Conservation (phyloP, 1,284 basidiomycete genomes). For the Somion occarium region DNA sequence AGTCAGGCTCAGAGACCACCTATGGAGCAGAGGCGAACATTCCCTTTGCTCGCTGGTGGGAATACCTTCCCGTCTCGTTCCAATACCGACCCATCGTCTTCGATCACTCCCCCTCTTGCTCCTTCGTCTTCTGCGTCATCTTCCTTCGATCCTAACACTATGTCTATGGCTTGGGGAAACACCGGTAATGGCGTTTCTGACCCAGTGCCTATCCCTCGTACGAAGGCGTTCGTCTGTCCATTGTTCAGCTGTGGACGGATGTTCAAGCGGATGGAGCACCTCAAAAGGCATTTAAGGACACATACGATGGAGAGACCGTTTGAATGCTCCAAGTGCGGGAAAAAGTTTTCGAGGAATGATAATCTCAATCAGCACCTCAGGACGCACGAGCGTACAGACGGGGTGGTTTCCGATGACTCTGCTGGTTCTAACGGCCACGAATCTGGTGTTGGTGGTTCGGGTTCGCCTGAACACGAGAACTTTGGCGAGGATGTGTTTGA, state of each 20-base stretch:
- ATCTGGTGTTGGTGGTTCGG: conserved; percentile 13
- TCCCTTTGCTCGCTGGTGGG: conserved; percentile 16
- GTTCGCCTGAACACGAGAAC: conserved; percentile 20
- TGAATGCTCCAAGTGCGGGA: conserved; percentile 66
- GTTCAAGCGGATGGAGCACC: conserved; percentile 88
- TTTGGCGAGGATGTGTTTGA: conserved; percentile 23
- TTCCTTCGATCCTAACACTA: not conserved
- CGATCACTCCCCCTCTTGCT: not conserved
- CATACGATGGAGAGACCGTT: conserved; percentile 87
- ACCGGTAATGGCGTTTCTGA: conserved; percentile 1
- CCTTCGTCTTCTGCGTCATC: conserved; percentile 11
- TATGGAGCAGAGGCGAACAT: conserved; percentile 22
- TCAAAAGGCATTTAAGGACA: conserved; percentile 84
- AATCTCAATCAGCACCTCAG: conserved; percentile 81
- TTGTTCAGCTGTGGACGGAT: conserved; percentile 74
- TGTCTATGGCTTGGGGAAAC: not conserved
- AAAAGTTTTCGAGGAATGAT: conserved; percentile 81
- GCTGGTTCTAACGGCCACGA: not conserved
- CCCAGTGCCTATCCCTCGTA: conserved; percentile 27
- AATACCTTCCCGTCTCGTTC: conserved; percentile 1
- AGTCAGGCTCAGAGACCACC: conserved; percentile 11
- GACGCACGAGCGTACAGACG: conserved; percentile 62
- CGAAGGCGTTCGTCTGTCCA: conserved; percentile 75
- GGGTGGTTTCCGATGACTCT: conserved; percentile 13
- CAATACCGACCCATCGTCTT: conserved; percentile 17